Evolutionary conservation across 1,284 basidiomycete genomes (phyloP), one percentile per base, ranked within the genome.

Genomic region (Mycena sp.): DNA sequence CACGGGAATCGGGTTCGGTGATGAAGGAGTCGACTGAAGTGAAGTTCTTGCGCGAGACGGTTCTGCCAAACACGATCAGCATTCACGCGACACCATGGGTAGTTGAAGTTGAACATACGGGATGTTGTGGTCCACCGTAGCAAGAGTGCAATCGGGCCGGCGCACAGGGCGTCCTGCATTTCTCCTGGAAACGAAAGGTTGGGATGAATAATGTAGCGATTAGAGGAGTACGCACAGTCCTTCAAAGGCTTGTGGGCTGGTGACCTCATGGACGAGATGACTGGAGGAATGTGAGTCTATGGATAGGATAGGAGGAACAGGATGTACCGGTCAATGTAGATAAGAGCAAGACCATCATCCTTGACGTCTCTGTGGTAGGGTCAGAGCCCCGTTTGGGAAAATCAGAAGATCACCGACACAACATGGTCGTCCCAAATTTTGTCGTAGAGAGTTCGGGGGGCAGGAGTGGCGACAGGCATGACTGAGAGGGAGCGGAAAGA

Each of bases 351-450:
- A 56, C 94, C 96, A 73, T 94, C 89, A 50, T 93, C 90, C 69
- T 92, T 88, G 69, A 86, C 78, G 73, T 92, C 86, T 50, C 92
- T 93, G 71, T 44, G 68, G 58, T 64, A 66, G 41, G 56, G 37
- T 74, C 26, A 73, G 68, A 37, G 51, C 58, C 29, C 49, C 58
- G 23, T 50, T 63, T 43, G 35, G 45, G 40, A 57, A 49, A 46
- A 29, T 37, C 41, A 37, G 28, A 38, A 35, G 54, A 57, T 51
- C 32, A 81, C 89, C 67, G 72, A 93, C 92, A 98, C 91, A 73
- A 96, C 87, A 80, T 98, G 95, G 77, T 97, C 94, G 70, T 97
- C 94, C 88, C 94, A 98, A 70, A 98, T 94, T 82, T 97, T 97
- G 81, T 97, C 95, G 80, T 97, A 96, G 38, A 97, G 83, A 48